A percentile compares a stretch with the other conserved stretches of the same genome.
Evolutionary conservation across 2,329 filamentous ascomycete species (phyloP).

Genomic region (Rosellinia necatrix): DNA sequence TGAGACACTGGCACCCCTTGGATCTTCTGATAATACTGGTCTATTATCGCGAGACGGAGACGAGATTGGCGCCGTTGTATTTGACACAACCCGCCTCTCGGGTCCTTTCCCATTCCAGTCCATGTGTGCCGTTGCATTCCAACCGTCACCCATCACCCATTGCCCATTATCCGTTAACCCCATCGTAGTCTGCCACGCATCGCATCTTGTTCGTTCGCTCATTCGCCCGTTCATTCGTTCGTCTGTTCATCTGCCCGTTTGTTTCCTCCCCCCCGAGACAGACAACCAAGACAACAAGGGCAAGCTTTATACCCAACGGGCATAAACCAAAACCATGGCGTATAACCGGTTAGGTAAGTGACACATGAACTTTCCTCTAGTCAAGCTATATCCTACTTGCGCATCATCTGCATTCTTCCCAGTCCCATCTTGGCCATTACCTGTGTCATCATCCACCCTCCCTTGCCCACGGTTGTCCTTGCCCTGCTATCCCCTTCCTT

Average conservation of each 20-base stretch:
- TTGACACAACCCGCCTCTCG: constrained; percentile 7
- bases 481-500: not conserved
- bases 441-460: constrained; percentile 10
- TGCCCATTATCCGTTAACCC: constrained; percentile 4
- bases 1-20: too few species aligned
- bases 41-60: constrained; percentile 18
- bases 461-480: not conserved
- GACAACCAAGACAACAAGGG: not conserved
- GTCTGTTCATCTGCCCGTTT: not conserved
- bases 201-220: constrained; percentile 24
- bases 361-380: constrained; percentile 27
- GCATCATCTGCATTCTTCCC: constrained; percentile 10
- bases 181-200: constrained; percentile 23
- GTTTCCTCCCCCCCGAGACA: constrained; percentile 16
- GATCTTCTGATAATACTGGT: constrained; percentile 17
- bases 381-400: constrained; percentile 26
- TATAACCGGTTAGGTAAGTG: constrained; percentile 76
- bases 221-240: constrained; percentile 11
- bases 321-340: constrained; percentile 57
- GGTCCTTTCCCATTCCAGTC: constrained; percentile 23
- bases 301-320: constrained; percentile 6
- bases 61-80: constrained; percentile 12
- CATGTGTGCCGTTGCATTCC: constrained; percentile 25
- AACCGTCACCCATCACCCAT: too few species aligned
- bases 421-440: not conserved